Conservation (phyloP, 306 rosid genomes). For the Medicago ruthenica region DNA sequence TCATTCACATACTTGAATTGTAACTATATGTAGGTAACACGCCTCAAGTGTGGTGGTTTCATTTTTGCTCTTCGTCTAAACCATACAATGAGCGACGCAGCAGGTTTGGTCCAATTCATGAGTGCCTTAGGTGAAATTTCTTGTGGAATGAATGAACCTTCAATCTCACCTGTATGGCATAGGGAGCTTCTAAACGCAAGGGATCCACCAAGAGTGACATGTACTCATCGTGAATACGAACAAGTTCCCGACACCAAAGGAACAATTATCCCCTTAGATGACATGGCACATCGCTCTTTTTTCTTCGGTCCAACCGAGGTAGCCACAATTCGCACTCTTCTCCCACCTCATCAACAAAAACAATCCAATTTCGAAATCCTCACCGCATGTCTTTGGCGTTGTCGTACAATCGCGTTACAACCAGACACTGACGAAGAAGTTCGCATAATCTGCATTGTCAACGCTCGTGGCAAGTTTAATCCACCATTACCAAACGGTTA, state of each 20-base stretch:
- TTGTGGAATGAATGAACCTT: constrained; percentile 50
- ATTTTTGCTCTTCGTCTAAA: constrained; percentile 56
- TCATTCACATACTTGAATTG: neutral
- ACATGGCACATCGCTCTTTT: constrained; percentile 60
- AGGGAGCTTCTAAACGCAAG: constrained; percentile 53
- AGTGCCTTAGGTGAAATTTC: constrained; percentile 54
- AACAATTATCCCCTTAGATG: constrained; percentile 52
- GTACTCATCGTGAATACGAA: constrained; percentile 57
- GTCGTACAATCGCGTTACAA: constrained; percentile 42
- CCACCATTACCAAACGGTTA: constrained; percentile 62
- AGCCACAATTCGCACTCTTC: constrained; percentile 48
- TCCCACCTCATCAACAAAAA: constrained; percentile 35
- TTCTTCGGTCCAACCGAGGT: constrained; percentile 56
- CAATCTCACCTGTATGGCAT: constrained; percentile 47
- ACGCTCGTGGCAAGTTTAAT: constrained; percentile 49
- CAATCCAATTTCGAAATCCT: constrained; percentile 54
- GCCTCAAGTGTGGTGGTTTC: constrained; percentile 60
- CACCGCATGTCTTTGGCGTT: constrained; percentile 64
- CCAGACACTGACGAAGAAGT: constrained; percentile 50
- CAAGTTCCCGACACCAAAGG: constrained; percentile 53
- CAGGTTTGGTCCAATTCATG: constrained; percentile 60
- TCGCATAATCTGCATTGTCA: constrained; percentile 54
- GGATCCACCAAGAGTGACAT: constrained; percentile 51
- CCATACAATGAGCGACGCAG: constrained; percentile 62
- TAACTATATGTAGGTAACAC: constrained; percentile 33